Percentiles rank a stretch among this genome's conserved stretches.
phyloP scores from a whole-genome alignment of 208 protist genomes.

The Trypanosoma theileri region DNA sequence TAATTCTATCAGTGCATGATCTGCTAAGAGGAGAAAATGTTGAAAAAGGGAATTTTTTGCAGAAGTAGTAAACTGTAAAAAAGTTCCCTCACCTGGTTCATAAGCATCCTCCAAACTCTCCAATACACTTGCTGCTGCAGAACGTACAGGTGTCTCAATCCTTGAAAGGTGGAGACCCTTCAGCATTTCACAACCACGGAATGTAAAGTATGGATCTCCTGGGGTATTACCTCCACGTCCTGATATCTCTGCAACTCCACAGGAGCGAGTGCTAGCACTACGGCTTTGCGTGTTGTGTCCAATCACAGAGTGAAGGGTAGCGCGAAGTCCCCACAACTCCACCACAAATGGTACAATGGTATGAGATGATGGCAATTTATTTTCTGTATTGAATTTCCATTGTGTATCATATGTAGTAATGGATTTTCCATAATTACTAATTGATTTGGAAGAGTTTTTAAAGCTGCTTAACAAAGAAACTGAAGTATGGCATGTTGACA shows the following conservation, averaged over 20 bases:
- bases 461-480: not conserved
- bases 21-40: conserved; percentile 17
- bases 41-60: conserved; percentile 16
- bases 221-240: not conserved
- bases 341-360: conserved; percentile 20
- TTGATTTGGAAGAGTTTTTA: not conserved
- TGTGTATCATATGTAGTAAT: not conserved
- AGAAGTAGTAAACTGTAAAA: conserved; percentile 12
- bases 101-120: conserved; percentile 25
- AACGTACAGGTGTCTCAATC: conserved; percentile 12
- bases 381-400: not conserved
- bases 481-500: not conserved
- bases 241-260: not conserved
- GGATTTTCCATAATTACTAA: not conserved
- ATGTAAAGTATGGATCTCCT: conserved; percentile 16
- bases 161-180: not conserved
- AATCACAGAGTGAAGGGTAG: conserved; percentile 11
- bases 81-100: conserved; percentile 7
- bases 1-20: conserved; percentile 14
- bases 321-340: conserved; percentile 20
- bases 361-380: not conserved
- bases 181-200: conserved; percentile 4
- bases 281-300: not conserved
- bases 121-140: conserved; percentile 22
- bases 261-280: not conserved